Evolutionary conservation across 2,329 filamentous ascomycete species (phyloP).

Genomic region (Dactylonectria macrodidyma): DNA sequence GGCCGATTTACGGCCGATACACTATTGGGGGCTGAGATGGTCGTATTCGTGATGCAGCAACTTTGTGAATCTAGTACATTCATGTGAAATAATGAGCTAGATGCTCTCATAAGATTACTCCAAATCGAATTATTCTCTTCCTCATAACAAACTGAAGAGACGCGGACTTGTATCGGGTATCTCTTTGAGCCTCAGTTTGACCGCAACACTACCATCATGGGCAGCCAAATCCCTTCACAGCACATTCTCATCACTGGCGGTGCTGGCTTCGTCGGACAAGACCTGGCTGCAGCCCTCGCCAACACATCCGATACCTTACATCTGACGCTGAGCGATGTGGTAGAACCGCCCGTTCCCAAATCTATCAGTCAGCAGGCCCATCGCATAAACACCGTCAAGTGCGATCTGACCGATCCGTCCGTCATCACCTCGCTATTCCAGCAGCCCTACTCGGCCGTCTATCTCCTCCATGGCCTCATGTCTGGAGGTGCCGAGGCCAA

Average conservation of each 20-base stretch:
- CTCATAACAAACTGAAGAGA: not conserved
- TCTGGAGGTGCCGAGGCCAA: slow-evolving; percentile 73
- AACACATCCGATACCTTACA: slow-evolving; percentile 37
- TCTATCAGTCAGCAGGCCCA: slow-evolving; percentile 48
- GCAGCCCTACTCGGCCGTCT: slow-evolving; percentile 60
- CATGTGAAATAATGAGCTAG: not conserved
- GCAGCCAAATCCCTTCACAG: not conserved
- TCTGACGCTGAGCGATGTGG: slow-evolving; percentile 67
- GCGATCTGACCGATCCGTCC: slow-evolving; percentile 52
- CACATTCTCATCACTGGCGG: slow-evolving; percentile 73
- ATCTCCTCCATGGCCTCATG: slow-evolving; percentile 76
- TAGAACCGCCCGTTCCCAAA: slow-evolving; percentile 63
- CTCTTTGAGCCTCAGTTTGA: not conserved
- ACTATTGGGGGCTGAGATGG: slow-evolving; percentile 1
- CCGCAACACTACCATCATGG: not conserved
- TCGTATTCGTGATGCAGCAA: not conserved
- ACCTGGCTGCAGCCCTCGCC: slow-evolving; percentile 69
- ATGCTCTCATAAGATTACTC: not conserved
- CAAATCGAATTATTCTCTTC: not conserved
- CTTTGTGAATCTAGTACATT: not conserved
- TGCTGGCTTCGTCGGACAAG: slow-evolving; percentile 74
- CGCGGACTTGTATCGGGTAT: not conserved
- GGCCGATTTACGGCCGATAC: slow-evolving; percentile 7
- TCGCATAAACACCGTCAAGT: slow-evolving; percentile 47
- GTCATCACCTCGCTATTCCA: slow-evolving; percentile 49